Percentiles rank a stretch among this genome's conserved stretches.
These are phyloP conservation scores for Dioszegia crocea DNA, from an alignment of 768 basidiomycete species.

Conservation along the genomic window DNA sequence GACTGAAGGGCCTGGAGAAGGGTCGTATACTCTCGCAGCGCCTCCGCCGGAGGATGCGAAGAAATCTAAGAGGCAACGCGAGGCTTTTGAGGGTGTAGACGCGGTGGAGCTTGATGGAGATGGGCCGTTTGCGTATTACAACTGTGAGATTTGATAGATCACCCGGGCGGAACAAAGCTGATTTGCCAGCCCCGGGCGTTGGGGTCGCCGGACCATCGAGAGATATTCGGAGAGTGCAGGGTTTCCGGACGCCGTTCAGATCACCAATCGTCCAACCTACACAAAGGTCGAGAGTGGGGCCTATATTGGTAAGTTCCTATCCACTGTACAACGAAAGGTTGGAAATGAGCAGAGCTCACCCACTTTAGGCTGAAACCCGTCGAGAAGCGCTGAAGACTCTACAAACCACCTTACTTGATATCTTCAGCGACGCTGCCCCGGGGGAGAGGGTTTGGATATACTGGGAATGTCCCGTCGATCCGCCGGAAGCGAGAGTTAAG, in stretches of 20 bases:
- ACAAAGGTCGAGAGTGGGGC: neutral
- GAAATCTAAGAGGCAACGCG: conserved; percentile 21
- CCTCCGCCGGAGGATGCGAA: conserved; percentile 9
- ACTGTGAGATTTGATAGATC: conserved; percentile 7
- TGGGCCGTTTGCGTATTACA: conserved; percentile 27
- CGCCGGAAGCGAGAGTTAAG: neutral
- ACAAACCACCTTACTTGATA: conserved; percentile 1
- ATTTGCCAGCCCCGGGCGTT: neutral
- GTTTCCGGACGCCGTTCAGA: conserved; percentile 17
- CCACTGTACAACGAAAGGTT: neutral
- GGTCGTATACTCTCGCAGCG: conserved; percentile 16
- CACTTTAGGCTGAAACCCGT: neutral
- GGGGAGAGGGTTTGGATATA: conserved; percentile 8
- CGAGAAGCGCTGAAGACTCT: conserved; percentile 3
- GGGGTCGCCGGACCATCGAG: neutral
- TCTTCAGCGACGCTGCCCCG: neutral
- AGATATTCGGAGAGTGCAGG: neutral
- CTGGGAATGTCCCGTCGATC: conserved; percentile 3
- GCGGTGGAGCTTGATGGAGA: conserved; percentile 14
- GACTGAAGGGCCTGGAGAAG: conserved; percentile 14
- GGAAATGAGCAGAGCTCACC: neutral
- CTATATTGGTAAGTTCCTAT: neutral
- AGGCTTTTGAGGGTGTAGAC: conserved; percentile 21
- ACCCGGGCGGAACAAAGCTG: neutral
- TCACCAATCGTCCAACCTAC: conserved; percentile 6